Conservation (phyloP, 2,329 filamentous ascomycete genomes). For the Cordyceps fumosorosea region DNA sequence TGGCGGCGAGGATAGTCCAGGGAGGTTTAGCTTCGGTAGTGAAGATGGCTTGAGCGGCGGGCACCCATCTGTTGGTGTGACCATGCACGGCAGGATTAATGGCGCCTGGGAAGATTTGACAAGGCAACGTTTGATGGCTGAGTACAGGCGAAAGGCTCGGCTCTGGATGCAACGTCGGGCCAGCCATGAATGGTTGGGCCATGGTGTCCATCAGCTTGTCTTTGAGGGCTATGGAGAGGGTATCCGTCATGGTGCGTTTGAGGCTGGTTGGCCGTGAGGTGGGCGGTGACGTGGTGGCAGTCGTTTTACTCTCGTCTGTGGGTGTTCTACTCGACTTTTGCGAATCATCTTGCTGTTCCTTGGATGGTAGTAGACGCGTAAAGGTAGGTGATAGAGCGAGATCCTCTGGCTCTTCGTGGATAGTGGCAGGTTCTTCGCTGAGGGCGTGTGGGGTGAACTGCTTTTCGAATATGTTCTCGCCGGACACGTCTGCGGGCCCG, state of each 20-base stretch:
- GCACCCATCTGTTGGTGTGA: conserved; percentile 84
- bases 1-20: conserved; percentile 94
- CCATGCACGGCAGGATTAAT: conserved; percentile 64
- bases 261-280: conserved; percentile 57
- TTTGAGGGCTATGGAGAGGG: conserved; percentile 66
- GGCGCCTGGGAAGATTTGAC: conserved; percentile 38
- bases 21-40: conserved; percentile 86
- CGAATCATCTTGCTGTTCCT: conserved; percentile 28
- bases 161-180: conserved; percentile 30
- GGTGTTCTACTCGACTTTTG: conserved; percentile 47
- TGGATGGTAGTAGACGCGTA: conserved; percentile 14
- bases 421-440: conserved; percentile 40
- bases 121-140: conserved; percentile 32
- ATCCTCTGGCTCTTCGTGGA: conserved; percentile 15
- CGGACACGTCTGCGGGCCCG: conserved; percentile 67
- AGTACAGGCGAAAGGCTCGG: conserved; percentile 37
- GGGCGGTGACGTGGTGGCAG: conserved; percentile 42
- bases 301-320: conserved; percentile 50
- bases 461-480: conserved; percentile 78
- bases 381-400: conserved; percentile 17
- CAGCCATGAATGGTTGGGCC: conserved; percentile 68
- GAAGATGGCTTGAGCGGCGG: conserved; percentile 92
- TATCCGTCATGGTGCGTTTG: conserved; percentile 85
- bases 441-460: conserved; percentile 58
- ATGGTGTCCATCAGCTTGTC: conserved; percentile 80